Percentiles rank a stretch among this genome's conserved stretches.
phyloP scores from a whole-genome alignment of 2,329 filamentous ascomycete species.

The Penicillium sp. region DNA sequence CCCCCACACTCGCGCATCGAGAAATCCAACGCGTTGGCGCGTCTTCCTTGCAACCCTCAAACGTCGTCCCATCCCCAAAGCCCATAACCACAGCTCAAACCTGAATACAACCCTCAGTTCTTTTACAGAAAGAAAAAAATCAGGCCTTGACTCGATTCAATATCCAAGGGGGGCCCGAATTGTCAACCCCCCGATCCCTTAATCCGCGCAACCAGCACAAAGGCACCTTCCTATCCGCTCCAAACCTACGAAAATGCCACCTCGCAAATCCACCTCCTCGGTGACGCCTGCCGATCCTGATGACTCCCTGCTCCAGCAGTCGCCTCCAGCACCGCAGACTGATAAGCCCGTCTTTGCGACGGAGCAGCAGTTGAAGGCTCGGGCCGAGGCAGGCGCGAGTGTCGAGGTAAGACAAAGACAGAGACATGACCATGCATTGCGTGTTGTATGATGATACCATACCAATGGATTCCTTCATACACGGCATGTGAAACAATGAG shows the following conservation, averaged over 20 bases:
- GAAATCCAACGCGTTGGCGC: slow-evolving; percentile 22
- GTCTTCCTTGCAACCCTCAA: slow-evolving; percentile 12
- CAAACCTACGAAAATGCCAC: slow-evolving; percentile 29
- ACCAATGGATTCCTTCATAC: neutral
- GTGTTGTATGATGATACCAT: neutral
- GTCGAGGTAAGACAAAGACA: slow-evolving; percentile 36
- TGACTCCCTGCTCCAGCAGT: slow-evolving; percentile 18
- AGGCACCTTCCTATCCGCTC: neutral
- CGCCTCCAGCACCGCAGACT: slow-evolving; percentile 16
- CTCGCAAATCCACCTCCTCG: slow-evolving; percentile 40
- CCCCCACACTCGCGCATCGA: slow-evolving; percentile 9
- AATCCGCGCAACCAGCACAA: neutral
- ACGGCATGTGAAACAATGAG: neutral
- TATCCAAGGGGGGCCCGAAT: neutral
- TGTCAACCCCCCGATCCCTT: slow-evolving; percentile 1
- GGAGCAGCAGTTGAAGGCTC: slow-evolving; percentile 42
- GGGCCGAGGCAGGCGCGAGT: slow-evolving; percentile 40
- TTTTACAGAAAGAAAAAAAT: neutral
- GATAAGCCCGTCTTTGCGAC: slow-evolving; percentile 35
- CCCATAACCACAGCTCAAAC: neutral
- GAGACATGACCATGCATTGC: neutral
- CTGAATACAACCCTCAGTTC: neutral
- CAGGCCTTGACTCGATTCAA: neutral
- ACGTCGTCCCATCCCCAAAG: neutral
- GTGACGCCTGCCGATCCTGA: slow-evolving; percentile 26